Conservation (phyloP, 352 stramenopile species). For the Peronospora destructor region DNA sequence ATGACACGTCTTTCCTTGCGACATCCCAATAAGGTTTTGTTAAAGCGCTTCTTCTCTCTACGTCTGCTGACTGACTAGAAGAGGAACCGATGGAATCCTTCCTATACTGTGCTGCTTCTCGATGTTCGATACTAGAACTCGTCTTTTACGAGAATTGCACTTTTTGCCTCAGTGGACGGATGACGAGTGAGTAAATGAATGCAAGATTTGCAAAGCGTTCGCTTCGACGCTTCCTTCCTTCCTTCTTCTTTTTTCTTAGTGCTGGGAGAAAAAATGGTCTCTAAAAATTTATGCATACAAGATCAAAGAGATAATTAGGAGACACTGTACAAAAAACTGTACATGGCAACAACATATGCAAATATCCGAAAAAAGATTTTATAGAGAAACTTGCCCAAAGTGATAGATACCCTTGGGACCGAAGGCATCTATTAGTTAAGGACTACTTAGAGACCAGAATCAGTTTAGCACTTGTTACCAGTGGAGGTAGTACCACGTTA, state of each 20-base stretch:
- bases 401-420: no score
- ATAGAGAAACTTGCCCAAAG: no score
- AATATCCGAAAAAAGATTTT: not conserved
- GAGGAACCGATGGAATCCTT: slow-evolving; percentile 8
- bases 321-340: no score
- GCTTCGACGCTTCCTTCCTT: slow-evolving; percentile 10
- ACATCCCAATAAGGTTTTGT: slow-evolving; percentile 40
- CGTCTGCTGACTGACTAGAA: slow-evolving; percentile 17
- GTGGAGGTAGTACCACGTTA: no score
- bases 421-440: no score
- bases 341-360: no score
- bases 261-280: slow-evolving; percentile 23
- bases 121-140: slow-evolving; percentile 3
- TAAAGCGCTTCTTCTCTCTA: slow-evolving; percentile 8
- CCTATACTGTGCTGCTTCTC: slow-evolving; percentile 8
- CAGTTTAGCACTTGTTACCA: no score
- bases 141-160: not conserved
- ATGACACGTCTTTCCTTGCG: slow-evolving; percentile 86
- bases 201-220: slow-evolving; percentile 10
- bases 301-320: slow-evolving; percentile 7
- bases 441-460: no score
- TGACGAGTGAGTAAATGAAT: slow-evolving; percentile 3
- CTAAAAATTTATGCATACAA: slow-evolving; percentile 10
- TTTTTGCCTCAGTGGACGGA: slow-evolving; percentile 5
- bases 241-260: slow-evolving; percentile 28